Percentiles rank a stretch among this genome's conserved stretches.
Conservation (phyloP, 768 basidiomycete species). For the Termitomyces sp. region DNA sequence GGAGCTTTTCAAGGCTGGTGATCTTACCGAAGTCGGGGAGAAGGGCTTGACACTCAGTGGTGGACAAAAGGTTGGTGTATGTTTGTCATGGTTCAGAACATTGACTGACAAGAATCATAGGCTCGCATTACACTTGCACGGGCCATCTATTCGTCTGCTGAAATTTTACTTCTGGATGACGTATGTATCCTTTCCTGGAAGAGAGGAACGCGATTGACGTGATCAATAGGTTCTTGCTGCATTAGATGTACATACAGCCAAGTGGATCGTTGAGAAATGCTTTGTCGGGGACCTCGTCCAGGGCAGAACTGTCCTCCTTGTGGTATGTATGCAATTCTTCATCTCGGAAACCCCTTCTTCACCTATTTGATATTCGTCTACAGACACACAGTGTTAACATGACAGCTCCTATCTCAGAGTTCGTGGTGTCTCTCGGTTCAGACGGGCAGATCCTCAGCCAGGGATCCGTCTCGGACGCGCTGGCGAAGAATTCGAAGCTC, state of each 20-base stretch:
- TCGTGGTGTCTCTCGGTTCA: conserved; percentile 49
- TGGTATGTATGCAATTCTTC: conserved; percentile 35
- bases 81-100: too few relatives aligned
- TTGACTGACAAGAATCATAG: conserved; percentile 5
- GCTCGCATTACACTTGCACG: conserved; percentile 45
- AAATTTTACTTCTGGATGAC: conserved; percentile 69
- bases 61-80: conserved; percentile 32
- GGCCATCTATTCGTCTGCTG: conserved; percentile 46
- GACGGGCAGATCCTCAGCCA: conserved; percentile 51
- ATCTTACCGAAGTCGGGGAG: conserved; percentile 67
- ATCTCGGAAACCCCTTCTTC: not conserved
- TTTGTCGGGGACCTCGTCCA: conserved; percentile 74
- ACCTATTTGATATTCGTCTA: not conserved
- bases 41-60: conserved; percentile 58
- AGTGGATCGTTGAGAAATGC: conserved; percentile 76
- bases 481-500: conserved; percentile 32
- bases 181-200: conserved; percentile 49
- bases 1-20: conserved; percentile 62
- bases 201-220: not conserved
- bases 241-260: conserved; percentile 63
- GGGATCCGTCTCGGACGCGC: conserved; percentile 44
- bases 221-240: conserved; percentile 2
- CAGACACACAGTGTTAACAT: conserved; percentile 51
- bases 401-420: conserved; percentile 46
- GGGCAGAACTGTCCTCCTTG: conserved; percentile 78